A percentile compares a stretch with the other conserved stretches of the same genome.
Conservation (phyloP, 192 early-diverging fungal species). For the Kickxella alabastrina region DNA sequence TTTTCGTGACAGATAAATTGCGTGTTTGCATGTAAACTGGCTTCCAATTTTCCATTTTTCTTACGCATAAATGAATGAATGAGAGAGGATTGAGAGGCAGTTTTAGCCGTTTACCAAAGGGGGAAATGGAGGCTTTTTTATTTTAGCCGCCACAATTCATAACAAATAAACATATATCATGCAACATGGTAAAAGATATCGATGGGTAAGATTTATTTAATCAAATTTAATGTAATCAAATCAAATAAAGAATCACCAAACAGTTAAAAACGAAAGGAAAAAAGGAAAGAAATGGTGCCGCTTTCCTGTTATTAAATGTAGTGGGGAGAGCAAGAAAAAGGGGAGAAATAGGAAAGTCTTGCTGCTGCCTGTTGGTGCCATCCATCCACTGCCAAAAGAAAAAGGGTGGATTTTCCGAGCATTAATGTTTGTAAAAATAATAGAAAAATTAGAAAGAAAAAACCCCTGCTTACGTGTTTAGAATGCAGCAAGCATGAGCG, state of each 20-base stretch:
- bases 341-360: not conserved
- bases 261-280: not conserved
- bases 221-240: not conserved
- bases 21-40: too few species aligned
- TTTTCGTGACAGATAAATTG: too few species aligned
- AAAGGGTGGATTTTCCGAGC: not conserved
- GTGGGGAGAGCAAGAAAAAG: not conserved
- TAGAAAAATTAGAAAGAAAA: not conserved
- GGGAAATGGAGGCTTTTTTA: too few species aligned
- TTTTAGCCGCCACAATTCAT: too few species aligned
- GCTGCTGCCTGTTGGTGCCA: not conserved
- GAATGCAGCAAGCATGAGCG: slow-evolving; percentile 24
- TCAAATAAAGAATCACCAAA: not conserved
- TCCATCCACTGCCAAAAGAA: too few species aligned
- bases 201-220: not conserved
- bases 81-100: too few species aligned
- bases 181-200: not conserved
- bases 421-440: not conserved
- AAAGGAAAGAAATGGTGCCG: not conserved
- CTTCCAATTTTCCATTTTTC: too few species aligned
- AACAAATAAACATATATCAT: too few species aligned
- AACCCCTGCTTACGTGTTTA: slow-evolving; percentile 2
- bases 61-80: too few species aligned
- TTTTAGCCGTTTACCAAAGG: too few species aligned
- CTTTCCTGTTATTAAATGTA: too few species aligned